Percentiles rank a stretch among this genome's conserved stretches.
Conservation (phyloP, 768 basidiomycete genomes). For the Leccinellum luteum region DNA sequence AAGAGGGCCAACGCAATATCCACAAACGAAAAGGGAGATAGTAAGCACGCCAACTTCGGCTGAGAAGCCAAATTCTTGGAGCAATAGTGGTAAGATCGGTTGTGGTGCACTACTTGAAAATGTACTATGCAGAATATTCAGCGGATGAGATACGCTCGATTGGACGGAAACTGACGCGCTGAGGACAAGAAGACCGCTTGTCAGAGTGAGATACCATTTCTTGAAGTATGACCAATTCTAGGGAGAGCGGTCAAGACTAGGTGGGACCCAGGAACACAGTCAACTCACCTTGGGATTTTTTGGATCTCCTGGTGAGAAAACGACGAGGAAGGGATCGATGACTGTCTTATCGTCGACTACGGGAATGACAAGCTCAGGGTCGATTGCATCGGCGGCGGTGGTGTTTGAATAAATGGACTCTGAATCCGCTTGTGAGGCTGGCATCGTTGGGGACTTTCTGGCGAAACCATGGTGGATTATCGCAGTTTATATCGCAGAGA, state of each 20-base stretch:
- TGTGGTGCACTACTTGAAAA: slow-evolving; percentile 63
- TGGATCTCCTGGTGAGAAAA: slow-evolving; percentile 37
- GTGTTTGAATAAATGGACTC: slow-evolving; percentile 12
- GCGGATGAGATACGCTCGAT: not conserved
- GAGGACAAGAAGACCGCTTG: slow-evolving; percentile 49
- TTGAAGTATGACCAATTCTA: slow-evolving; percentile 49
- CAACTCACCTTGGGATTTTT: slow-evolving; percentile 45
- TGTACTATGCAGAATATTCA: slow-evolving; percentile 38
- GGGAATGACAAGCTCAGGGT: slow-evolving; percentile 12
- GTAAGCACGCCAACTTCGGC: slow-evolving; percentile 51
- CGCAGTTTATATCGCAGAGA: slow-evolving; percentile 10
- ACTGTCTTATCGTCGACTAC: slow-evolving; percentile 9
- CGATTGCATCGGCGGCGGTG: slow-evolving; percentile 14
- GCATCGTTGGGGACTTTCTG: slow-evolving; percentile 2
- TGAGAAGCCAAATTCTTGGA: slow-evolving; percentile 47
- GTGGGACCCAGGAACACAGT: not conserved
- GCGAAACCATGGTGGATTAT: not conserved
- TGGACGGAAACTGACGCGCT: slow-evolving; percentile 43
- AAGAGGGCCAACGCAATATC: slow-evolving; percentile 64
- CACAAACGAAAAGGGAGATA: slow-evolving; percentile 63
- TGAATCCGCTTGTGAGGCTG: slow-evolving; percentile 8
- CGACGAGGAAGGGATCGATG: slow-evolving; percentile 32
- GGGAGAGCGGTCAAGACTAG: slow-evolving; percentile 1
- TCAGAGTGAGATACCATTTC: slow-evolving; percentile 53
- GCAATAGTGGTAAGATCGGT: slow-evolving; percentile 44